These are phyloP conservation scores for Alectoria sarmentosa DNA, from an alignment of 495 filamentous ascomycete genomes.

Conservation along the genomic window DNA sequence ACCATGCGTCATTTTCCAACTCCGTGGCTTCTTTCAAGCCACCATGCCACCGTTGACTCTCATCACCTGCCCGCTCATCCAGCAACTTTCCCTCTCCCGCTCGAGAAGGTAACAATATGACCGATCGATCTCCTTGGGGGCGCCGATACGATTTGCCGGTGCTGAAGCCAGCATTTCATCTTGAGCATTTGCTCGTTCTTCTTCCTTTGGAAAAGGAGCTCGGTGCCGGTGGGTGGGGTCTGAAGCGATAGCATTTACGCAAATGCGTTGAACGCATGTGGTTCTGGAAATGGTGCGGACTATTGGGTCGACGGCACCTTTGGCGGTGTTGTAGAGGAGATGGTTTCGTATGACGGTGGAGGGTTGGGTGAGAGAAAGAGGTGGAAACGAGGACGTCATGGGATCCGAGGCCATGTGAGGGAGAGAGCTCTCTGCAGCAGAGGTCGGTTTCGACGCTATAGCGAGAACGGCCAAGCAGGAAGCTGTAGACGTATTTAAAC, in stretches of 20 bases:
- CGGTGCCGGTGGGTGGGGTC: neutral
- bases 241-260: neutral
- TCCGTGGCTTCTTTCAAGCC: too few relatives aligned
- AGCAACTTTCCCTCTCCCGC: neutral
- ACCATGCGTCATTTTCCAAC: too few relatives aligned
- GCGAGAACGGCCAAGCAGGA: too few relatives aligned
- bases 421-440: too few relatives aligned
- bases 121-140: neutral
- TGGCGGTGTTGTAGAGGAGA: neutral
- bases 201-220: neutral
- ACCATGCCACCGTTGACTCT: neutral
- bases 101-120: neutral
- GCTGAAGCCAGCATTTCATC: neutral
- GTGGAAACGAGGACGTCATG: neutral
- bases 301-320: neutral
- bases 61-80: neutral
- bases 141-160: neutral
- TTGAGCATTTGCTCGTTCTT: neutral
- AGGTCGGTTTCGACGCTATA: neutral
- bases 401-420: neutral
- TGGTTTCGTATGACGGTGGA: neutral
- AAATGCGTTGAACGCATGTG: neutral
- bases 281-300: neutral
- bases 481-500: neutral
- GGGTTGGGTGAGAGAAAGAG: neutral